Percentiles rank a stretch among this genome's conserved stretches.
Evolutionary conservation across 805 yeast genomes (phyloP).

Genomic region (Alloascoidea africana): DNA sequence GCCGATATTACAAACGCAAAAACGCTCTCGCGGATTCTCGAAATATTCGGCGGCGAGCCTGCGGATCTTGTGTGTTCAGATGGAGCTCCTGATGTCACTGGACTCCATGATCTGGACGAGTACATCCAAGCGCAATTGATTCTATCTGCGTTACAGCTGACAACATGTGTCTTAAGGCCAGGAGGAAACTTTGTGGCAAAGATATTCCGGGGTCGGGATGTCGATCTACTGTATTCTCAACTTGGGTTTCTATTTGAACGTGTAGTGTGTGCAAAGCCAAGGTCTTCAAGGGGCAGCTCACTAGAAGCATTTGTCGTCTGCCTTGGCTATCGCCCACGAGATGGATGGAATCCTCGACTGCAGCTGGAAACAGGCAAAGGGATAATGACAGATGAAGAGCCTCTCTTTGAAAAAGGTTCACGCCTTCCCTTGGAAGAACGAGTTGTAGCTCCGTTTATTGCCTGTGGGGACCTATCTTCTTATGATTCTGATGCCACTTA

Average conservation of each 20-base stretch:
- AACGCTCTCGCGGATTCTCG: conserved; percentile 61
- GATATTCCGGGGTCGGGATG: conserved; percentile 91
- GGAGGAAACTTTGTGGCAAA: conserved; percentile 95
- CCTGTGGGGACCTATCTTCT: conserved; percentile 84
- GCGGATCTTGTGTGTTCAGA: conserved; percentile 95
- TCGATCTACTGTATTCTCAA: conserved; percentile 87
- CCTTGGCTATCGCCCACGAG: conserved; percentile 69
- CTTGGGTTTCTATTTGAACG: conserved; percentile 70
- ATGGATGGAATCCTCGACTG: conserved; percentile 66
- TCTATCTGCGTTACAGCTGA: conserved; percentile 78
- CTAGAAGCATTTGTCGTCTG: conserved; percentile 91
- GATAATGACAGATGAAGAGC: conserved; percentile 63
- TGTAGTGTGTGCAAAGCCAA: conserved; percentile 91
- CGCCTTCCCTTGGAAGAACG: conserved; percentile 47
- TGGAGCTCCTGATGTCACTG: conserved; percentile 99
- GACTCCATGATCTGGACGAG: conserved; percentile 91
- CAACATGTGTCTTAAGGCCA: conserved; percentile 75
- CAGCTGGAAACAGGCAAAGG: conserved; percentile 26
- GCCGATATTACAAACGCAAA: conserved; percentile 97
- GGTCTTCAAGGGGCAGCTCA: conserved; percentile 90
- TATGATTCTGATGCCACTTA: conserved; percentile 96
- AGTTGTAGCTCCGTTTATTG: conserved; percentile 76
- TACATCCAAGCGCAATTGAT: conserved; percentile 92
- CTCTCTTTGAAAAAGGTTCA: conserved; percentile 58
- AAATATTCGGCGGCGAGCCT: conserved; percentile 76